These are phyloP conservation scores for Exophiala dermatitidis DNA, from an alignment of 2,329 filamentous ascomycete species.

Conservation along the genomic window DNA sequence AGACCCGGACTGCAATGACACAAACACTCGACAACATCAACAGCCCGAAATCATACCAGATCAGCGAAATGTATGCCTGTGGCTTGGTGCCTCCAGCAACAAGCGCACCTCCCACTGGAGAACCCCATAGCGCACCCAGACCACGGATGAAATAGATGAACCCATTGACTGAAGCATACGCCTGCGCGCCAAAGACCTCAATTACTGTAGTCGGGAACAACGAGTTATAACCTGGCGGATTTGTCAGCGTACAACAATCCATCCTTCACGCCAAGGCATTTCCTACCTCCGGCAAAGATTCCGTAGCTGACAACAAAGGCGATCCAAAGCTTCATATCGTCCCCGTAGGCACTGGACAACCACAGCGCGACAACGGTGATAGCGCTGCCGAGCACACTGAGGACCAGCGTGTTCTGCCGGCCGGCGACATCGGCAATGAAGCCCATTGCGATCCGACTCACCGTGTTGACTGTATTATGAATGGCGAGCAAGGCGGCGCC, in stretches of 20 bases:
- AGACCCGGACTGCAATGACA: constrained; percentile 24
- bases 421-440: constrained; percentile 36
- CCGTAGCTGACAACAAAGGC: constrained; percentile 33
- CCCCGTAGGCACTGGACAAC: constrained; percentile 23
- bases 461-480: constrained; percentile 36
- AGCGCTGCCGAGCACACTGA: constrained; percentile 30
- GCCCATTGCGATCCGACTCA: constrained; percentile 36
- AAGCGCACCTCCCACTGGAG: constrained; percentile 31
- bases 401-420: constrained; percentile 35
- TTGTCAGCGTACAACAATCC: too few species aligned
- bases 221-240: constrained; percentile 32
- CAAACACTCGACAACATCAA: constrained; percentile 25
- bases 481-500: constrained; percentile 37
- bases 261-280: too few species aligned
- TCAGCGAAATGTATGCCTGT: constrained; percentile 25
- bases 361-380: constrained; percentile 29
- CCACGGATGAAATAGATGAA: constrained; percentile 37
- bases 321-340: constrained; percentile 27
- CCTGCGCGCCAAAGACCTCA: constrained; percentile 35
- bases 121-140: constrained; percentile 35
- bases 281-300: constrained; percentile 32
- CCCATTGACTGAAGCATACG: constrained; percentile 35
- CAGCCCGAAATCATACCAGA: constrained; percentile 28
- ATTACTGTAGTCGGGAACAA: constrained; percentile 37
- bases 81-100: constrained; percentile 22